Conservation (phyloP, 768 basidiomycete species). For the Tubosaeta brunneosetosa region DNA sequence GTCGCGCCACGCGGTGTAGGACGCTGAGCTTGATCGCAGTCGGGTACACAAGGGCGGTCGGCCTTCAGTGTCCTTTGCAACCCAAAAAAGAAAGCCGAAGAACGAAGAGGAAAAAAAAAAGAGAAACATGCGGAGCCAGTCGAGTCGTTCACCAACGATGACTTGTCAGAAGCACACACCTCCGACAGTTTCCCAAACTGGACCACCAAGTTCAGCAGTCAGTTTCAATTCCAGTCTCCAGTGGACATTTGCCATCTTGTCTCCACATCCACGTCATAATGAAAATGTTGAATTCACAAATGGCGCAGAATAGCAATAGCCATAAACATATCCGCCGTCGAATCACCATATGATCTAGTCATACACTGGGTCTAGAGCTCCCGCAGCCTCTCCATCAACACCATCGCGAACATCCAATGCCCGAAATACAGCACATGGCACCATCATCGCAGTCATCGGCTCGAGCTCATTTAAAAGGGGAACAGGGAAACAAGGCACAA, state of each 20-base stretch:
- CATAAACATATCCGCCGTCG: background rate
- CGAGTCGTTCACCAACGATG: background rate
- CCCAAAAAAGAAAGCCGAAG: too few species aligned
- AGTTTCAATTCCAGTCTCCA: background rate
- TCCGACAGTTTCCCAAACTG: background rate
- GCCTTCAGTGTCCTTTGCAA: too few species aligned
- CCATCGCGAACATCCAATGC: background rate
- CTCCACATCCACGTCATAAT: too few species aligned
- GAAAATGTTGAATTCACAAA: background rate
- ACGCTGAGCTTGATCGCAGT: too few species aligned
- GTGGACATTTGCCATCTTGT: too few species aligned
- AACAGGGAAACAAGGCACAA: background rate
- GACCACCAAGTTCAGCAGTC: background rate
- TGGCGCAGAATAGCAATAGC: background rate
- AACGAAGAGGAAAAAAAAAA: too few species aligned
- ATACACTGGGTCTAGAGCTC: background rate
- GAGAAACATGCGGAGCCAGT: too few species aligned
- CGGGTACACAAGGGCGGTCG: too few species aligned
- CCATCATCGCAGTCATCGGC: slow-evolving; percentile 6
- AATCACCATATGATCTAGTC: background rate
- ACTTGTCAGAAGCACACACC: background rate
- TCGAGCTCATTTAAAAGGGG: background rate
- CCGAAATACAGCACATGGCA: slow-evolving; percentile 2
- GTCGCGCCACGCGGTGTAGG: too few species aligned
- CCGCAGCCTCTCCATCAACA: background rate